Evolutionary conservation across 78 protist species (phyloP).

Genomic region (Monocercomonoides exilis): DNA sequence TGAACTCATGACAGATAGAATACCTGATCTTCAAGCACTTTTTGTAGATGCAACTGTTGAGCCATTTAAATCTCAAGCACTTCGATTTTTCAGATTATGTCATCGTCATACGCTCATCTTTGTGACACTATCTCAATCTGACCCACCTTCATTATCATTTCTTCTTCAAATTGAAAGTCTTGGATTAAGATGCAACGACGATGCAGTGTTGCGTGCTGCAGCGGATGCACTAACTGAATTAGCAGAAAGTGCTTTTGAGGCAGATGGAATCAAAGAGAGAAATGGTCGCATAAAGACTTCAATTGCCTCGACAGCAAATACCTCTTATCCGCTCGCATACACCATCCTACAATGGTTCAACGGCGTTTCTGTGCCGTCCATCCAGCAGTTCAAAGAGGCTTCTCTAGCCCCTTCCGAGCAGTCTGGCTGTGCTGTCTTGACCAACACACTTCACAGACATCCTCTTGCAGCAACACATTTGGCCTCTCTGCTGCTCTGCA

Average conservation of each 20-base stretch:
- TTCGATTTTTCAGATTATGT: background rate
- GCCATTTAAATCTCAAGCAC: background rate
- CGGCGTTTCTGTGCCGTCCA: too few relatives aligned
- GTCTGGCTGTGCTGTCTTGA: background rate
- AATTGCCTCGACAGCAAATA: background rate
- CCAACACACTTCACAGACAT: background rate
- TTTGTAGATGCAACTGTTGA: background rate
- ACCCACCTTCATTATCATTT: background rate
- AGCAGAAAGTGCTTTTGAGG: background rate
- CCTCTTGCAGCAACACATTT: background rate
- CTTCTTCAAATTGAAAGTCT: background rate
- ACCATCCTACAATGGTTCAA: background rate
- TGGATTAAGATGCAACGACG: background rate
- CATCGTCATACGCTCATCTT: background rate
- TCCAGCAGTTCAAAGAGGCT: background rate
- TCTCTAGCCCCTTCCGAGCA: background rate
- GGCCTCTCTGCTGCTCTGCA: background rate
- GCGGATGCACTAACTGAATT: background rate
- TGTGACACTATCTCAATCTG: background rate
- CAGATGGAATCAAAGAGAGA: too few relatives aligned
- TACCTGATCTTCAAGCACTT: background rate
- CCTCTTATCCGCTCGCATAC: background rate
- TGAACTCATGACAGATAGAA: background rate
- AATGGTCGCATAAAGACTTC: background rate
- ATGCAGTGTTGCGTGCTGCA: background rate